A percentile compares a stretch with the other conserved stretches of the same genome.
Evolutionary conservation across 2,329 filamentous ascomycete species (phyloP).

Genomic region (Trichophyton schoenleinii): DNA sequence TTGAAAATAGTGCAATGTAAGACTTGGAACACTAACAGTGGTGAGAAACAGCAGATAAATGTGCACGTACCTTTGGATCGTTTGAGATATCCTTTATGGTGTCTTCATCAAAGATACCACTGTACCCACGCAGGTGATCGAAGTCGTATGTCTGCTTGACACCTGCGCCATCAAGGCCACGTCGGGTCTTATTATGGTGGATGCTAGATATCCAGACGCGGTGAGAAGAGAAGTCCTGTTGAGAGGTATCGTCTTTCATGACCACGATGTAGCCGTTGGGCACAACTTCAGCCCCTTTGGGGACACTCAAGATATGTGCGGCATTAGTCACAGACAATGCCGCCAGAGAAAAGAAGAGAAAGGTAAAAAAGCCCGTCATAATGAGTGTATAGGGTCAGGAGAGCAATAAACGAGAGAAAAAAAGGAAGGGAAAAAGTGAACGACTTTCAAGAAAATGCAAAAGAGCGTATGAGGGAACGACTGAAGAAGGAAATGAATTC

Average conservation of each 20-base stretch:
- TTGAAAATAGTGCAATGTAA: neutral
- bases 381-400: neutral
- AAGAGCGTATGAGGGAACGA: neutral
- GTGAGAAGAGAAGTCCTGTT: slow-evolving; percentile 2
- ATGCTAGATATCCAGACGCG: slow-evolving; percentile 1
- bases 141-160: slow-evolving; percentile 2
- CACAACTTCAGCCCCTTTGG: neutral
- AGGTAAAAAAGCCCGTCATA: slow-evolving; percentile 2
- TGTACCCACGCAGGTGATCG: neutral
- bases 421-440: neutral
- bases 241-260: slow-evolving; percentile 6
- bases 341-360: slow-evolving; percentile 4
- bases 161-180: neutral
- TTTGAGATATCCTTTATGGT: slow-evolving; percentile 6
- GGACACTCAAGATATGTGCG: neutral
- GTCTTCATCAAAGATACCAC: slow-evolving; percentile 6
- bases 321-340: slow-evolving; percentile 3
- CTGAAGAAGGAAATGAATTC: neutral
- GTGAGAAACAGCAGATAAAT: neutral
- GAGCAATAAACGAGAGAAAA: neutral
- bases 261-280: slow-evolving; percentile 6
- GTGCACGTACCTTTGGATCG: neutral
- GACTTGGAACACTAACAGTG: neutral
- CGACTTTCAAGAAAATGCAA: neutral
- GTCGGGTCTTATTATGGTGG: neutral